These are phyloP conservation scores for Nasturtium officinale DNA, from an alignment of 345 rosid species.

Conservation along the genomic window DNA sequence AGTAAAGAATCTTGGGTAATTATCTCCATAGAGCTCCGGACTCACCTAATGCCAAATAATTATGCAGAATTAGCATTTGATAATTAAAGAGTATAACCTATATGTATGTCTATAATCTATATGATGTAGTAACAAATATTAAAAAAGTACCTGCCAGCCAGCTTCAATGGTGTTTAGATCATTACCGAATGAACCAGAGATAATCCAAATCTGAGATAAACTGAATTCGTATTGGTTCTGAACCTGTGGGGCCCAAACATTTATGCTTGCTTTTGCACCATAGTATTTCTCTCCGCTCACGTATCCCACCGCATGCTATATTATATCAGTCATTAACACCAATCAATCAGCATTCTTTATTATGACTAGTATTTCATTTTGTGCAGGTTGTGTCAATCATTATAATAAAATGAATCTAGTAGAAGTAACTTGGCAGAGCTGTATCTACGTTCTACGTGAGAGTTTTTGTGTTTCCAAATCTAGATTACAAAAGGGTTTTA, in stretches of 20 bases:
- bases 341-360: not conserved
- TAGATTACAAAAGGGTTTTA: slow-evolving; percentile 3
- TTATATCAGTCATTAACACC: not conserved
- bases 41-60: slow-evolving; percentile 63
- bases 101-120: no score
- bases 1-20: slow-evolving; percentile 92
- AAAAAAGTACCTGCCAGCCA: slow-evolving; percentile 85
- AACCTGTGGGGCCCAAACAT: slow-evolving; percentile 92
- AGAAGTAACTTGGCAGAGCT: slow-evolving; percentile 22
- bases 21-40: slow-evolving; percentile 97
- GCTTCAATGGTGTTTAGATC: slow-evolving; percentile 99
- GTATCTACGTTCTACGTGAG: slow-evolving; percentile 2
- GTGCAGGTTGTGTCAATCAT: not conserved
- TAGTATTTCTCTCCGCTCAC: slow-evolving; percentile 90
- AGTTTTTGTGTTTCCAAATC: slow-evolving; percentile 27
- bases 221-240: slow-evolving; percentile 87
- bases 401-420: not conserved
- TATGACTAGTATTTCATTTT: not conserved
- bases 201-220: slow-evolving; percentile 95
- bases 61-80: slow-evolving; percentile 1
- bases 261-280: slow-evolving; percentile 97
- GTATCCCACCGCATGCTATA: slow-evolving; percentile 87
- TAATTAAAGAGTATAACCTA: not conserved
- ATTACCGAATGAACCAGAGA: slow-evolving; percentile 91
- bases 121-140: no score